These are phyloP conservation scores for Ophiostoma himal-ulmi DNA, from an alignment of 2,329 filamentous ascomycete species.

Conservation along the genomic window DNA sequence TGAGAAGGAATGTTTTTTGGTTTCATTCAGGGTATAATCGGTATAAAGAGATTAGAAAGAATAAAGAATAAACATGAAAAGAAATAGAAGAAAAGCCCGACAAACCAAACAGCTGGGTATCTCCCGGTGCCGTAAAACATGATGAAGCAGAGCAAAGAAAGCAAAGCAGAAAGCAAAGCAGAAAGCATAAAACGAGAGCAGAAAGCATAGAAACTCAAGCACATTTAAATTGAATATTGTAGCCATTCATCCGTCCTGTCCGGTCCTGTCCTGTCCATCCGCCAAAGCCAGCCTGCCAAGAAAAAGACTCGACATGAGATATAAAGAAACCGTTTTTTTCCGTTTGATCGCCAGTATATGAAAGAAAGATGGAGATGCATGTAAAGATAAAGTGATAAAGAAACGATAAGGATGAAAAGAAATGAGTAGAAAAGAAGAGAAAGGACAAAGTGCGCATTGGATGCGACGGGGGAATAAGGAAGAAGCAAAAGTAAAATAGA, in stretches of 20 bases:
- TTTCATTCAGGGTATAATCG: not conserved
- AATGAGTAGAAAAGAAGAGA: not conserved
- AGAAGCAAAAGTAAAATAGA: not conserved
- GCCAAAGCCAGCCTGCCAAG: slow-evolving; percentile 12
- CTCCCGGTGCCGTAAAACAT: not conserved
- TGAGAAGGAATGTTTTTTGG: not conserved
- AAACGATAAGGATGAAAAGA: not conserved
- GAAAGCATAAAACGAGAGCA: not conserved
- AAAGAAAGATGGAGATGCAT: not conserved
- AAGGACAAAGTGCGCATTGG: not conserved
- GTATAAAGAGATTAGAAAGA: not conserved
- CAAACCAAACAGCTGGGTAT: not conserved
- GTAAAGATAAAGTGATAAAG: not conserved
- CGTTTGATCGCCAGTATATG: slow-evolving; percentile 6
- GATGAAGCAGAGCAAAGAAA: not conserved
- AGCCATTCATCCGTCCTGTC: not conserved
- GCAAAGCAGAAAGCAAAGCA: not conserved
- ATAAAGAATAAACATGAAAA: not conserved
- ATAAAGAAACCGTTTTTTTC: slow-evolving; percentile 7
- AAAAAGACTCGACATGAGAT: slow-evolving; percentile 1
- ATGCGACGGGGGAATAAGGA: slow-evolving; percentile 12
- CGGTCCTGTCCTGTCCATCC: slow-evolving; percentile 6
- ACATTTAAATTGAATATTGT: not conserved
- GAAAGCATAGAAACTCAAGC: not conserved
- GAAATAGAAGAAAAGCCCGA: no score